These are phyloP conservation scores for Colletotrichum neosansevieriae DNA, from an alignment of 2,329 filamentous ascomycete species.

Conservation along the genomic window DNA sequence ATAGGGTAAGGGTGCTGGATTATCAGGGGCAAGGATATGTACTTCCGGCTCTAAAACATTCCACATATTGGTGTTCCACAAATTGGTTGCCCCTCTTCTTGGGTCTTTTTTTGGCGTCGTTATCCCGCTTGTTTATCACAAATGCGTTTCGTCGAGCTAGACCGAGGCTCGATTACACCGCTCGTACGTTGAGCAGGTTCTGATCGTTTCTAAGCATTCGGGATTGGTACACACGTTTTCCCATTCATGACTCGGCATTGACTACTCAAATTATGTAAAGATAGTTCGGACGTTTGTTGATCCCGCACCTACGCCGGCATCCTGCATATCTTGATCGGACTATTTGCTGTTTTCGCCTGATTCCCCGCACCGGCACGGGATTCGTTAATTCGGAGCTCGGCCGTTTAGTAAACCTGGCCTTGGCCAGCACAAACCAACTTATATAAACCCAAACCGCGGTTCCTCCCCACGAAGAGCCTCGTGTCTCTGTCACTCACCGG, in stretches of 20 bases:
- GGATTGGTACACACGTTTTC: not conserved
- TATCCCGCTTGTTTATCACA: not conserved
- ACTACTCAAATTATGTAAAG: not conserved
- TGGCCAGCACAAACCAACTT: not conserved
- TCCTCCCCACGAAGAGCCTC: not conserved
- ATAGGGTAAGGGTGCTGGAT: no score
- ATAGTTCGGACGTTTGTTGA: not conserved
- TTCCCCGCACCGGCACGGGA: conserved; percentile 24
- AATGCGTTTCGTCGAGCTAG: not conserved
- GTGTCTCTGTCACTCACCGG: not conserved
- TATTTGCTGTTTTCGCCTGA: conserved; percentile 7
- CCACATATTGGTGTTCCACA: no score
- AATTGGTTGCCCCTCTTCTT: not conserved
- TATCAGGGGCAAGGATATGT: no score
- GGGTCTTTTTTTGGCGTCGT: not conserved
- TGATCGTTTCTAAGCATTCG: conserved; percentile 6
- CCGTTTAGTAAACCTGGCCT: conserved; percentile 2
- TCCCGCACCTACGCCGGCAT: not conserved
- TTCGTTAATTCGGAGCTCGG: not conserved
- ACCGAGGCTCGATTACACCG: conserved; percentile 34
- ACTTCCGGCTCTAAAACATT: no score
- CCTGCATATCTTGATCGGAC: conserved; percentile 1
- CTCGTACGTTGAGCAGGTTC: conserved; percentile 10
- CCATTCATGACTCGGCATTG: conserved; percentile 1
- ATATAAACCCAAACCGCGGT: not conserved